Conservation (phyloP, 345 rosid species). For the Raphanus sativus region DNA sequence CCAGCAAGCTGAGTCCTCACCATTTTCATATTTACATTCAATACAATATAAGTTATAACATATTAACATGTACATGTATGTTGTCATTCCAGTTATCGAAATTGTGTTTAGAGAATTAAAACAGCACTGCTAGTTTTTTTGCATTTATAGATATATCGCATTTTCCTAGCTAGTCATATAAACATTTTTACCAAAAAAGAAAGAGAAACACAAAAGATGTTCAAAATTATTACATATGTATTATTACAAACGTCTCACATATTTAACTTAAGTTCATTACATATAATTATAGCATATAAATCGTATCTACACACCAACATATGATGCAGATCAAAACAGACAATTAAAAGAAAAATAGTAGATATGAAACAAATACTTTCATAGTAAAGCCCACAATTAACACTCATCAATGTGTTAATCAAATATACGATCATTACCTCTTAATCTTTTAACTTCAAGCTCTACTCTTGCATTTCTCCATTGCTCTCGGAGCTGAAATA, state of each 20-base stretch:
- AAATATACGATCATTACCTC: constrained; percentile 27
- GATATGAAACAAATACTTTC: constrained; percentile 27
- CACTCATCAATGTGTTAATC: constrained; percentile 37
- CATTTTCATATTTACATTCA: neutral
- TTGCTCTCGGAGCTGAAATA: constrained; percentile 75
- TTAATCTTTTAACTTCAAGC: constrained; percentile 35
- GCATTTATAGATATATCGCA: neutral
- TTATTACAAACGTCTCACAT: constrained; percentile 27
- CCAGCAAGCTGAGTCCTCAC: neutral
- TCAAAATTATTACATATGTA: constrained; percentile 32
- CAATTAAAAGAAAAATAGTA: constrained; percentile 4
- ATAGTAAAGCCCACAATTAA: constrained; percentile 28
- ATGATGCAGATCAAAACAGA: constrained; percentile 29
- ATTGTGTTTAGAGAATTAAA: neutral
- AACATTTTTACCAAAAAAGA: neutral
- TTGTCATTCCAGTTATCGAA: neutral
- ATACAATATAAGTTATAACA: neutral
- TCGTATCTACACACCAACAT: constrained; percentile 38
- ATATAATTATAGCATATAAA: constrained; percentile 27
- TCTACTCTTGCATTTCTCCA: constrained; percentile 77
- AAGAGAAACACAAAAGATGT: constrained; percentile 10
- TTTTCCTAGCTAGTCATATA: neutral
- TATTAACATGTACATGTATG: neutral
- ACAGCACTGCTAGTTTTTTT: neutral
- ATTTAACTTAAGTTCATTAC: constrained; percentile 28